These are phyloP conservation scores for Neocallimastix lanati DNA, from an alignment of 192 early-diverging fungal species.

Conservation along the genomic window DNA sequence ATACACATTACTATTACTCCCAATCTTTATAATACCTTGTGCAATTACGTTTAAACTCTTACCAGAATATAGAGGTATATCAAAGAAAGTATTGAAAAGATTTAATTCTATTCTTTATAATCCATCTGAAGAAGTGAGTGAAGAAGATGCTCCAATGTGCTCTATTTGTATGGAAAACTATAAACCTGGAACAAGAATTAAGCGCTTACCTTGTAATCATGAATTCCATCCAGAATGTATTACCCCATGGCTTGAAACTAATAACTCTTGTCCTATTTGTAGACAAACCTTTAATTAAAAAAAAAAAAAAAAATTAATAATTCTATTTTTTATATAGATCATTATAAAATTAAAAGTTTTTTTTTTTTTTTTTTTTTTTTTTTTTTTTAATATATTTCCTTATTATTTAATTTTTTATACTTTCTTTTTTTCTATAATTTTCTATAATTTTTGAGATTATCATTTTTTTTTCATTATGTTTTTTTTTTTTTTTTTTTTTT, in stretches of 20 bases:
- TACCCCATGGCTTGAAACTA: slow-evolving; percentile 10
- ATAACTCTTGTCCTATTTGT: slow-evolving; percentile 7
- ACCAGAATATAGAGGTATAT: not conserved
- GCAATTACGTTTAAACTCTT: not conserved
- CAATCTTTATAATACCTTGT: not conserved
- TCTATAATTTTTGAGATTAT: too few species aligned
- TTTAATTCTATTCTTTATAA: not conserved
- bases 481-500: too few species aligned
- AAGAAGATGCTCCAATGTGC: not conserved
- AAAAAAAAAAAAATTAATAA: too few species aligned
- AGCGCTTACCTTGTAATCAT: slow-evolving; percentile 11
- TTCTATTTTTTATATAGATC: too few species aligned
- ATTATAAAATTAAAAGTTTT: too few species aligned
- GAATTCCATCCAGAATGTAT: slow-evolving; percentile 12
- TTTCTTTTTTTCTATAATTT: too few species aligned
- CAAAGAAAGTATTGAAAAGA: not conserved
- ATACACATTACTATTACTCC: not conserved
- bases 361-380: not conserved
- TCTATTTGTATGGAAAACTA: not conserved
- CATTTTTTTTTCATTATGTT: too few species aligned
- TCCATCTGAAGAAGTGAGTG: not conserved
- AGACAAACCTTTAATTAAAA: not conserved
- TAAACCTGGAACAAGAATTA: not conserved
- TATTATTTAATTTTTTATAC: too few species aligned
- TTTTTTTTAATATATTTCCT: too few species aligned